Evolutionary conservation across 768 basidiomycete species (phyloP).

Genomic region (Amyloporia xantha): DNA sequence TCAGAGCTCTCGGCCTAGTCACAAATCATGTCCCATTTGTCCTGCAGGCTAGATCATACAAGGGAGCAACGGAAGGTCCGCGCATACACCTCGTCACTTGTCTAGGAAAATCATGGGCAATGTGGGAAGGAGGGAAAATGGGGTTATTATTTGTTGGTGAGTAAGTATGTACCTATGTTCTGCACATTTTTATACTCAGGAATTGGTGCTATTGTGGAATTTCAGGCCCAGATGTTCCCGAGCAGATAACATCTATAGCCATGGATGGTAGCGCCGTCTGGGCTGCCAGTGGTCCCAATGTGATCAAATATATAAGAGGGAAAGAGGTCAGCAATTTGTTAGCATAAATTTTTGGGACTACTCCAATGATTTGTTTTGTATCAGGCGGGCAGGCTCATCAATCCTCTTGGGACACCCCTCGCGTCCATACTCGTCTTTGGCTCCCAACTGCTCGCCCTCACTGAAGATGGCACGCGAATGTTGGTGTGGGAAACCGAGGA

Average conservation of each 20-base stretch:
- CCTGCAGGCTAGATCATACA: constrained; percentile 77
- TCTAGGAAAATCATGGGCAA: constrained; percentile 83
- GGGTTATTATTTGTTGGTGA: constrained; percentile 86
- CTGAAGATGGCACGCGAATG: constrained; percentile 72
- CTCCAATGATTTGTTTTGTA: constrained; percentile 9
- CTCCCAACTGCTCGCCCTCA: constrained; percentile 69
- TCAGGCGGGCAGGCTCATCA: constrained; percentile 52
- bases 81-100: constrained; percentile 81
- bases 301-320: constrained; percentile 79
- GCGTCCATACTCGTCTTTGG: constrained; percentile 75
- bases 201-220: not conserved
- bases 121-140: constrained; percentile 97
- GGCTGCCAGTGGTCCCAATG: constrained; percentile 60
- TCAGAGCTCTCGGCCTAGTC: constrained; percentile 90
- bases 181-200: not conserved
- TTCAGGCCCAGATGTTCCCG: constrained; percentile 75
- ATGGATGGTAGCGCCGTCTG: constrained; percentile 87
- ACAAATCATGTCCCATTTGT: constrained; percentile 89
- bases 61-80: constrained; percentile 80
- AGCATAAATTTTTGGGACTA: not conserved
- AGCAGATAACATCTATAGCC: constrained; percentile 65
- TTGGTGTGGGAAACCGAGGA: constrained; percentile 66
- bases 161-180: constrained; percentile 27
- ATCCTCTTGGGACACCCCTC: constrained; percentile 56
- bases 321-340: constrained; percentile 56